A percentile compares a stretch with the other conserved stretches of the same genome.
phyloP scores from a whole-genome alignment of 441 rosid genomes.

The Euphorbia celastroides region DNA sequence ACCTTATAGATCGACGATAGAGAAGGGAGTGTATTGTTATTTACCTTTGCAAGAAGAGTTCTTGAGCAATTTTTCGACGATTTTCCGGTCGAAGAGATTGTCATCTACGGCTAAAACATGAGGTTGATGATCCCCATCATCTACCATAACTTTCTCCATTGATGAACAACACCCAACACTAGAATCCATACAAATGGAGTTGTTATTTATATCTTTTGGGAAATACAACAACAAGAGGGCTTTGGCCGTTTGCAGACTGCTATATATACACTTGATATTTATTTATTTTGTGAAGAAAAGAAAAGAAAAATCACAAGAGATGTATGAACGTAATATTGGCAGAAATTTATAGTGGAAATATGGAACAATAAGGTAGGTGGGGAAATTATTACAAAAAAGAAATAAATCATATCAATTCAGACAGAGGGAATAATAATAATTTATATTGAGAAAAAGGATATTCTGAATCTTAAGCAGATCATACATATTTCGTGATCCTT shows the following conservation, averaged over 20 bases:
- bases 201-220: background rate
- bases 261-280: background rate
- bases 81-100: conserved; percentile 65
- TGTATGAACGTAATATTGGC: conserved; percentile 28
- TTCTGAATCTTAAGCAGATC: too few relatives aligned
- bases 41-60: conserved; percentile 81
- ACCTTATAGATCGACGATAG: too few relatives aligned
- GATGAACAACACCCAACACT: conserved; percentile 16
- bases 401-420: background rate
- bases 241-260: background rate
- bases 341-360: conserved; percentile 20
- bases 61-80: conserved; percentile 65
- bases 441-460: too few relatives aligned
- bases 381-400: background rate
- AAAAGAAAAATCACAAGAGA: conserved; percentile 29
- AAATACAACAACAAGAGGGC: background rate
- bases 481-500: too few relatives aligned
- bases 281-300: background rate
- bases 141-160: conserved; percentile 21
- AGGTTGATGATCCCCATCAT: conserved; percentile 29
- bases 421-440: too few relatives aligned
- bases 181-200: background rate
- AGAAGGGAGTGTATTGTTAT: background rate
- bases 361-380: conserved; percentile 10
- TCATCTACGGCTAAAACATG: conserved; percentile 96